Evolutionary conservation across 345 rosid species (phyloP).

Genomic region (sweet orange (Citrus sinensis)): DNA sequence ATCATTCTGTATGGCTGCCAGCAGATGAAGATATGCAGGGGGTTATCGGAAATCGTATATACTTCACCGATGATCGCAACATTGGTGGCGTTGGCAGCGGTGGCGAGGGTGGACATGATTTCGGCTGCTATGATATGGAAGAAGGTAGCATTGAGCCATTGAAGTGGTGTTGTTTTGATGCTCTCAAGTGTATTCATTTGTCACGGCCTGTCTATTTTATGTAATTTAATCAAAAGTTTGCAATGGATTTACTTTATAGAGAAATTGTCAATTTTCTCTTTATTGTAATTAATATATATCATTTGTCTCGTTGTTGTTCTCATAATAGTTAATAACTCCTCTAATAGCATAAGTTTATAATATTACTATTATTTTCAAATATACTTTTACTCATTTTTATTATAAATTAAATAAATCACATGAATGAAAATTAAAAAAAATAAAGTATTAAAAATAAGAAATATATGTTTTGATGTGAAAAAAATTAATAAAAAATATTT

Average conservation of each 20-base stretch:
- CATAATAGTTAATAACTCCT: accelerated
- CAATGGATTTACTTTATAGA: no score
- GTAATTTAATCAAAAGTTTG: neutral
- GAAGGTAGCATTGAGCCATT: neutral
- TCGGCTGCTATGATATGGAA: neutral
- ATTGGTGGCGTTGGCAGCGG: no score
- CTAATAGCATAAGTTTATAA: accelerated
- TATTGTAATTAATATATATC: no score
- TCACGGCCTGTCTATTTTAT: neutral
- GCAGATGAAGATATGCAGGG: neutral
- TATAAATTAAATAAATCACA: no score
- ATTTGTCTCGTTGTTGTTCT: accelerated
- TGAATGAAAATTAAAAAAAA: no score
- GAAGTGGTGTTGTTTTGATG: neutral
- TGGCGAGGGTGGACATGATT: neutral
- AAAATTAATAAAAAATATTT: no score
- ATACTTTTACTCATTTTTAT: no score
- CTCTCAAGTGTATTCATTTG: neutral
- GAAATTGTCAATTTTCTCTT: no score
- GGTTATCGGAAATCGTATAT: neutral
- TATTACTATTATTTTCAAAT: accelerated
- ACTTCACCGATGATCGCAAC: neutral
- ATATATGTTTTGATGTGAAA: no score
- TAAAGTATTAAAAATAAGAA: no score
- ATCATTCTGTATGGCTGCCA: neutral